These are phyloP conservation scores for Pleodorina starrii DNA, from an alignment of 139 green algal species.

Conservation along the genomic window DNA sequence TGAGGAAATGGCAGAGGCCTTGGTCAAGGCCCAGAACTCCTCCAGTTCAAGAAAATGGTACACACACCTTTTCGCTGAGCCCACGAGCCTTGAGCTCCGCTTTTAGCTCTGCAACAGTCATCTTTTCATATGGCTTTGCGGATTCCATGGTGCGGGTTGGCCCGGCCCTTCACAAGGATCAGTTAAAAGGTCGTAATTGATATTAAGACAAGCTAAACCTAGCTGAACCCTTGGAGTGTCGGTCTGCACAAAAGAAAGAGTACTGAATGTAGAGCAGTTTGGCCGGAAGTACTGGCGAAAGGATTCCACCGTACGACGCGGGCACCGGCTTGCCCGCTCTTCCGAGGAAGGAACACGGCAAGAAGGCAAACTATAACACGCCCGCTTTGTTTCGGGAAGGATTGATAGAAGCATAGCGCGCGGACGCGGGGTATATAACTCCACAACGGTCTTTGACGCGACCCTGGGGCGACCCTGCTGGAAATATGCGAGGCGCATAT, in stretches of 20 bases:
- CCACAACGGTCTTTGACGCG: neutral
- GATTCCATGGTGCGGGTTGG: neutral
- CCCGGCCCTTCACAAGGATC: neutral
- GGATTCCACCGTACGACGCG: too few species aligned
- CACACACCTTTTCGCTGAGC: slow-evolving; percentile 39
- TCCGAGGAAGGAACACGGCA: too few species aligned
- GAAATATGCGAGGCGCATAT: neutral
- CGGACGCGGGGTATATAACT: too few species aligned
- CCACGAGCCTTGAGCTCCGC: slow-evolving; percentile 64
- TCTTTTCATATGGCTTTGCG: slow-evolving; percentile 31
- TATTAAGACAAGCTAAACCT: too few species aligned
- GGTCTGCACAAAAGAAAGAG: too few species aligned
- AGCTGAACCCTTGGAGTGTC: too few species aligned
- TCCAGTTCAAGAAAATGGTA: neutral
- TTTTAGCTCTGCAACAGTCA: slow-evolving; percentile 60
- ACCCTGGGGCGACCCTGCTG: neutral
- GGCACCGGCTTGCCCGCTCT: too few species aligned
- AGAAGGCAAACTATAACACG: too few species aligned
- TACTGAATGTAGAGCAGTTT: too few species aligned
- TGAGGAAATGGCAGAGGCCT: neutral
- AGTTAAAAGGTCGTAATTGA: too few species aligned
- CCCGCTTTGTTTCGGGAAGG: too few species aligned
- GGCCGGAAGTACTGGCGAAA: too few species aligned
- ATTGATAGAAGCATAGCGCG: neutral
- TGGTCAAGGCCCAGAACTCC: neutral